These are phyloP conservation scores for Phytophthora parvispora DNA, from an alignment of 352 stramenopile species.

Conservation along the genomic window DNA sequence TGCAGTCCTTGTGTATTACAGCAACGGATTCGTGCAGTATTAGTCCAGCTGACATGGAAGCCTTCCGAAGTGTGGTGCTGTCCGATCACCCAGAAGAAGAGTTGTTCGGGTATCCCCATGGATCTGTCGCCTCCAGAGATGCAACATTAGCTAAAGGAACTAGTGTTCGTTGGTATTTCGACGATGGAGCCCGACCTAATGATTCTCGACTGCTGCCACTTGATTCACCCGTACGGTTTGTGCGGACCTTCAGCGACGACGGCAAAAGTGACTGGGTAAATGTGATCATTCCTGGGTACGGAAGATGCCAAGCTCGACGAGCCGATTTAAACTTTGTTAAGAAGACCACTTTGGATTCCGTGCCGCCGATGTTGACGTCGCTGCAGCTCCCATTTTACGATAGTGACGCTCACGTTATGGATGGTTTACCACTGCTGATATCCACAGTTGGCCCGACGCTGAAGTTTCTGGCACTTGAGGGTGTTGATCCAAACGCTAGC, in stretches of 20 bases:
- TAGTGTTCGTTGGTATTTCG: neutral
- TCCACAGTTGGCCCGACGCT: neutral
- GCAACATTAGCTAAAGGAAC: neutral
- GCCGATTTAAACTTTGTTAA: neutral
- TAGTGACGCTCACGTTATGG: neutral
- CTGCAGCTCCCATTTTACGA: neutral
- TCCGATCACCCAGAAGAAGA: neutral
- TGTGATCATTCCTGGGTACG: neutral
- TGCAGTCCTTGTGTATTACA: neutral
- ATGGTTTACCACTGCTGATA: neutral
- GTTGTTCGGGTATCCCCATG: neutral
- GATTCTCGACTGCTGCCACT: neutral
- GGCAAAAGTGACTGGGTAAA: neutral
- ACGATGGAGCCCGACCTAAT: neutral
- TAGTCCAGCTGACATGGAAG: neutral
- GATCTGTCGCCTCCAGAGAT: neutral
- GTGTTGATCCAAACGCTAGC: neutral
- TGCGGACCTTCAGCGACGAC: neutral
- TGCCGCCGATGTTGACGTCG: neutral
- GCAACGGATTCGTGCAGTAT: neutral
- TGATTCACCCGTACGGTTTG: neutral
- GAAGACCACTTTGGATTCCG: neutral
- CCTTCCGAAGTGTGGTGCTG: neutral
- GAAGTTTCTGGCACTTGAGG: neutral
- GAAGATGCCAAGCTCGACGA: neutral